These are phyloP conservation scores for Fusarium sp. DNA, from an alignment of 2,329 filamentous ascomycete species.

Conservation along the genomic window DNA sequence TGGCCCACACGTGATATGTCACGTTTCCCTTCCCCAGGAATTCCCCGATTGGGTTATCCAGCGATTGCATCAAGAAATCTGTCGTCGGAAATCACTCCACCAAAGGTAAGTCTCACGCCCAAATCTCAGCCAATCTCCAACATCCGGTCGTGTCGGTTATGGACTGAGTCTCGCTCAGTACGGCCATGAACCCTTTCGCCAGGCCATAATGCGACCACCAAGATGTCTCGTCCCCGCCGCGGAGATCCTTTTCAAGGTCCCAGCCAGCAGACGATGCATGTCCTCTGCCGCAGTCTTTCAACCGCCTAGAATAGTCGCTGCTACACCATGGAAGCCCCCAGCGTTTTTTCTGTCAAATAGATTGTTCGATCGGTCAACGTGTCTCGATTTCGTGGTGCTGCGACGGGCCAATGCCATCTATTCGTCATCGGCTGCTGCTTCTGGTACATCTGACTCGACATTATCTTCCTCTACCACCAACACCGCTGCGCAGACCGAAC, in stretches of 20 bases:
- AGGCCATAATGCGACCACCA: constrained; percentile 53
- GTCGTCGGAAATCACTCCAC: constrained; percentile 41
- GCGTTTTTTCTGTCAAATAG: constrained; percentile 56
- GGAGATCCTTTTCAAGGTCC: constrained; percentile 47
- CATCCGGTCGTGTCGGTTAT: constrained; percentile 37
- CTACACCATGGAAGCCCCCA: constrained; percentile 34
- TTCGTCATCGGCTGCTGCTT: constrained; percentile 44
- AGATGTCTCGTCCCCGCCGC: constrained; percentile 50
- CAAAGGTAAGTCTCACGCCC: constrained; percentile 18
- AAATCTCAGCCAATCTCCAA: constrained; percentile 6
- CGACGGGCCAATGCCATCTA: constrained; percentile 49
- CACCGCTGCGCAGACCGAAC: constrained; percentile 37
- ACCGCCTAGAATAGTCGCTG: constrained; percentile 42
- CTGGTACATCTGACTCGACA: constrained; percentile 34
- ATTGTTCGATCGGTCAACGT: constrained; percentile 54
- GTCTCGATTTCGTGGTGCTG: constrained; percentile 53
- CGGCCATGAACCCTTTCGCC: constrained; percentile 50
- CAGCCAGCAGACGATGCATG: constrained; percentile 49
- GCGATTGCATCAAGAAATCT: constrained; percentile 40
- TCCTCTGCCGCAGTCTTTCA: constrained; percentile 47
- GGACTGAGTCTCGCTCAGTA: constrained; percentile 45
- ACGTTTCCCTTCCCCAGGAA: constrained; percentile 39
- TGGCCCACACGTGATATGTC: constrained; percentile 45
- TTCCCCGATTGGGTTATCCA: constrained; percentile 40
- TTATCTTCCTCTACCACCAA: constrained; percentile 34